A percentile compares a stretch with the other conserved stretches of the same genome.
Evolutionary conservation across 176 grass and related monocot species (phyloP).

Genomic region (Phragmites australis): DNA sequence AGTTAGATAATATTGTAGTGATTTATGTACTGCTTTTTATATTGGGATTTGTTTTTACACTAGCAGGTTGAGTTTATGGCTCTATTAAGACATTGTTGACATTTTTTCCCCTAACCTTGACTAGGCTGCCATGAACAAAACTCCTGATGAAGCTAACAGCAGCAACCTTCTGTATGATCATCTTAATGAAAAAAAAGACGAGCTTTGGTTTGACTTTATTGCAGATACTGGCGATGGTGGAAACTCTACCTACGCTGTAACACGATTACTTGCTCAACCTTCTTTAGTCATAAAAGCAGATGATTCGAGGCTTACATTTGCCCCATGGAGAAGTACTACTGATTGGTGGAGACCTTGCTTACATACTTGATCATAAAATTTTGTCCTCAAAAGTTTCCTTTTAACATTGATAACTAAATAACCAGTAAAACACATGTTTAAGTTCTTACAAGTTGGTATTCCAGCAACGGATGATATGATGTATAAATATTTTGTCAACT

Average conservation of each 20-base stretch:
- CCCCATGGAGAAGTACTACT: constrained; percentile 72
- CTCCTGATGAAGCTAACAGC: constrained; percentile 74
- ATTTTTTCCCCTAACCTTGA: constrained; percentile 26
- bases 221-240: constrained; percentile 96
- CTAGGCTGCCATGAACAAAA: constrained; percentile 96
- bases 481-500: constrained; percentile 15
- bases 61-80: constrained; percentile 14
- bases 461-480: background rate
- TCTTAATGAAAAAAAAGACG: constrained; percentile 69
- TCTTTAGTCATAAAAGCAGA: constrained; percentile 56
- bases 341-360: constrained; percentile 71
- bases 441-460: constrained; percentile 21
- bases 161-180: constrained; percentile 77
- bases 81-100: constrained; percentile 31
- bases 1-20: background rate
- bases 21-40: constrained; percentile 15
- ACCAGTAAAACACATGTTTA: constrained; percentile 15
- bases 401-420: constrained; percentile 5
- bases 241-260: constrained; percentile 85
- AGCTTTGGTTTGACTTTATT: constrained; percentile 98
- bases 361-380: constrained; percentile 22
- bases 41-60: constrained; percentile 8
- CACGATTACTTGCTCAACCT: constrained; percentile 84
- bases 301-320: constrained; percentile 38
- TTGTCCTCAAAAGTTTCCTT: background rate